Base-by-base conservation (phyloP, 1,284 basidiomycete species). In the Trichosporon inkin region DNA sequence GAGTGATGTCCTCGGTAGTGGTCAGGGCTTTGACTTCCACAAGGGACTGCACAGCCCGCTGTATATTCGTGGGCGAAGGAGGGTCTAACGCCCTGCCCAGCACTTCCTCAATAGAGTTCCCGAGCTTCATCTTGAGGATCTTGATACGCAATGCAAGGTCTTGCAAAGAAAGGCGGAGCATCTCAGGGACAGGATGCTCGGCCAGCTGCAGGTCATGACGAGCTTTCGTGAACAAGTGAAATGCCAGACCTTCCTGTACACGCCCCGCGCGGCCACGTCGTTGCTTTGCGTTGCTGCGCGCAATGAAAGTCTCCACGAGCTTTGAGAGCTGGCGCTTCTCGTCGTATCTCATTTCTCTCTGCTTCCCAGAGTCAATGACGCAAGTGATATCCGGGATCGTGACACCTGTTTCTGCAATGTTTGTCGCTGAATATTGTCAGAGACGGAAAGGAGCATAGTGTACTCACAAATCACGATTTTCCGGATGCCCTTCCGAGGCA, bases 311-410 rank as follows among this genome's bases (percentile, higher is more conserved):
- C 75, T 99, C 94, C 3, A 95, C 84, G 14, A 99, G 81, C 17
- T 92, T 86, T 60, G 92, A 96, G 57, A 98, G 87, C 72, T 99
- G 95, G 7, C 95, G 86, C 79, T 98, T 99, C 80, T 99, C 96
- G 72, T 99, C 95, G 72, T 94, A 99, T 64, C 90, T 85, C 88
- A 95, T 94, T 79, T 92, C 82, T 64, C 90, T 84, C 73, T 99
- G 94, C 73, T 92, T 94, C 53, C 96, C 96, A 0, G 87, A 86
- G 75, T 99, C 96, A 60, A 99, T 94, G 13, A 99, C 96, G 69
- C 93, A 95, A 2, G 95, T 98, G 60, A 98, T 91, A 71, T 99
- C 96, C 5, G 95, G 95, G 61, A 99, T 98, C 0, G 95, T 99
- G 62, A 99, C 90, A 75, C 95, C 95, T 14, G 92, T 96, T 75